Conservation (phyloP, 768 basidiomycete genomes). For the Scleroderma citrinum region DNA sequence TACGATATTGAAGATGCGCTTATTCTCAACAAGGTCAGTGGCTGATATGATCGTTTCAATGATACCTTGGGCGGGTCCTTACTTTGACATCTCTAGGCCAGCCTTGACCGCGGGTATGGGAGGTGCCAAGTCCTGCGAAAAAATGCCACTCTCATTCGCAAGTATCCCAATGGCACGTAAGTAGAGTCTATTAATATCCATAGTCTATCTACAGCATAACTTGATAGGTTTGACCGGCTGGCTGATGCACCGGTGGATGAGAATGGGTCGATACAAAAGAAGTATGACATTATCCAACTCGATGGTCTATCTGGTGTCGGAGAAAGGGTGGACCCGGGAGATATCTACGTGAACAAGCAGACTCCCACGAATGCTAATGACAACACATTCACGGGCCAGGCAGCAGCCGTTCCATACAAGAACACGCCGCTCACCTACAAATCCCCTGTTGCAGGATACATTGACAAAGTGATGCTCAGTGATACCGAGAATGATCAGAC, state of each 20-base stretch:
- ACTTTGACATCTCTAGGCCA: constrained; percentile 51
- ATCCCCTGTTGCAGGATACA: constrained; percentile 85
- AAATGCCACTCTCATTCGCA: constrained; percentile 88
- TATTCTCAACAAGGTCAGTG: constrained; percentile 86
- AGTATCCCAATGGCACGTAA: constrained; percentile 95
- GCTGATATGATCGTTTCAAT: constrained; percentile 2
- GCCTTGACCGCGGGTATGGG: constrained; percentile 95
- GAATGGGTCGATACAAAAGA: constrained; percentile 71
- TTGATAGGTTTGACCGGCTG: constrained; percentile 77
- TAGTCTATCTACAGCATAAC: not conserved
- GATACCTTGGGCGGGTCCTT: not conserved
- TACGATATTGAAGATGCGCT: constrained; percentile 99
- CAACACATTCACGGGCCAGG: constrained; percentile 81
- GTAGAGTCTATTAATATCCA: constrained; percentile 30
- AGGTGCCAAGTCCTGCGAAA: constrained; percentile 97
- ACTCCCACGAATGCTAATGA: constrained; percentile 92
- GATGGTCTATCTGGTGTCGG: constrained; percentile 96
- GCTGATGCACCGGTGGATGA: constrained; percentile 89
- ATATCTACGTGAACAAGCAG: constrained; percentile 96
- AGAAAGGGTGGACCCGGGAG: constrained; percentile 86
- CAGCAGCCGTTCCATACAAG: constrained; percentile 80
- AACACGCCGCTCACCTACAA: constrained; percentile 93
- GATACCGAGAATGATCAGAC: constrained; percentile 96
- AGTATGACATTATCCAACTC: constrained; percentile 84
- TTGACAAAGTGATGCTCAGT: constrained; percentile 97